Evolutionary conservation across 177 flowering plant genomes (phyloP), one percentile per base, ranked within the genome.

Genomic region (Vitis hybrid): DNA sequence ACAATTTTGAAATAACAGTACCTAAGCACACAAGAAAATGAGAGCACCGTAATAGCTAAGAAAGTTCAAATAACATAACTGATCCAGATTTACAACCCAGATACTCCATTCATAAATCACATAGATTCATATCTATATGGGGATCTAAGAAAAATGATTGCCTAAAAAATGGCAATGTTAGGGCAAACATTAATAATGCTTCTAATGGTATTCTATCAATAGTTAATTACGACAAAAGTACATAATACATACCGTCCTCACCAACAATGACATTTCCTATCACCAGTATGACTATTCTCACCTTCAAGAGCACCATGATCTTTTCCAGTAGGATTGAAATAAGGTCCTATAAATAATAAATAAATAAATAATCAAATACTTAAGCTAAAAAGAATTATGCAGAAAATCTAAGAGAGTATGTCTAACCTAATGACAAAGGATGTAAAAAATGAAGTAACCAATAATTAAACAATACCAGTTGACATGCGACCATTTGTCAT

Each of bases 401-500:
- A 33, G 39, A 5, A 33, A 33, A 33, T 33, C 5, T 33, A 4
- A 3, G 39, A 33, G 0, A 5, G 6, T 4, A 33, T 0, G 39
- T 33, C 39, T 33, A 0, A 21, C 22, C 22, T 21, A 21, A 21
- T 21, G 22, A 21, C 22, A 33, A 33, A 21, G 22, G 22, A 21
- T 21, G 22, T 21, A 21, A 21, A 21, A 21, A 21, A 21, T 1
- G 22, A 21, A 33, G 39, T 33, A 33, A 33, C 39, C 6, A 33
- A 33, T 11, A 45, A 48, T 39, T 39, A 12, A 10, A 69, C 3
- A 48, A 45, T 88, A 90, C 98, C 95, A 72, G 98, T 93, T 72
- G 98, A 95, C 91, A 90, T 79, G 82, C 98, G 90, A 22, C 98
- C 99, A 75, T 95, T 95, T 29, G 98, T 93, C 9, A 96, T 95